Conservation (phyloP, 805 yeast genomes). For the Cyberlindnera nakhonratchasimensis region DNA sequence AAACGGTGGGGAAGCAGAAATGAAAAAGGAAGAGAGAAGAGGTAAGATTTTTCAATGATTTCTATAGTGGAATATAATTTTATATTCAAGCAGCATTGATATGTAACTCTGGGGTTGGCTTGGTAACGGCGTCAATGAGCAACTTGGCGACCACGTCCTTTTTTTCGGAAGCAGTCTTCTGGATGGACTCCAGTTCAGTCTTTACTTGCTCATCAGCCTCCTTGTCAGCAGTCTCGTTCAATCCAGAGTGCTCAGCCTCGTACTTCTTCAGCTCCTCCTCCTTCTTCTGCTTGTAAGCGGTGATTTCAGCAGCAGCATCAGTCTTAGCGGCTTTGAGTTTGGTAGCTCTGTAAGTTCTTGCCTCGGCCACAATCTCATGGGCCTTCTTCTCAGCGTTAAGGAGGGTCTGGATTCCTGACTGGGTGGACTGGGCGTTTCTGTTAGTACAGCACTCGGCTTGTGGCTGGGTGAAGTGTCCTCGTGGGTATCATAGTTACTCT, state of each 20-base stretch:
- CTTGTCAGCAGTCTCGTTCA: conserved; percentile 71
- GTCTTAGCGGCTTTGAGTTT: conserved; percentile 91
- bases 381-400: conserved; percentile 90
- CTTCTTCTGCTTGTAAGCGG: conserved; percentile 77
- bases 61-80: neutral
- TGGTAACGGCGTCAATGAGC: conserved; percentile 73
- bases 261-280: conserved; percentile 74
- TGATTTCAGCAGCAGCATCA: conserved; percentile 89
- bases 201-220: conserved; percentile 76
- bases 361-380: conserved; percentile 90
- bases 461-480: neutral
- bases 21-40: neutral
- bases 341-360: conserved; percentile 84
- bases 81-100: conserved; percentile 51
- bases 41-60: neutral
- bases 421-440: conserved; percentile 15
- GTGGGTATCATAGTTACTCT: too few relatives aligned
- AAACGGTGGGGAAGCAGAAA: conserved; percentile 1
- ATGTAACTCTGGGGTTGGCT: conserved; percentile 81
- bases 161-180: conserved; percentile 59
- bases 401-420: conserved; percentile 27
- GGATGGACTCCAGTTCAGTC: conserved; percentile 65
- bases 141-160: conserved; percentile 65
- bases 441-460: conserved; percentile 4
- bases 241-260: conserved; percentile 70